phyloP scores from a whole-genome alignment of 495 filamentous ascomycete species.

The Xylaria nigripes region DNA sequence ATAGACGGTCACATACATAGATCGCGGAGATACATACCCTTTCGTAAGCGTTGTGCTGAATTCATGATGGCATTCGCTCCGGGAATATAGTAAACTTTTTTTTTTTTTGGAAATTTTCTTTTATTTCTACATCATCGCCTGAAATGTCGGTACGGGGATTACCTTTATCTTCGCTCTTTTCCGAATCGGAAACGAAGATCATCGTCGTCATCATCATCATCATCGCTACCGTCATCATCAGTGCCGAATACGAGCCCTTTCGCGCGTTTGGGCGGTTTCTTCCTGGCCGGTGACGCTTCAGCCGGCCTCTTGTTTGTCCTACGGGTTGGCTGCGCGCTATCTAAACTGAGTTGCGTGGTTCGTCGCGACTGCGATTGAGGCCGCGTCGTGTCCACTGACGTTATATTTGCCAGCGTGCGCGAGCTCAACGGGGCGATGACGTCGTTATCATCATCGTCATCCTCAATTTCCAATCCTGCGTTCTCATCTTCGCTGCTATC shows the following conservation, averaged over 20 bases:
- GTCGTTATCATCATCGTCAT: constrained; percentile 16
- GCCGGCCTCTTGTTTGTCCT: constrained; percentile 32
- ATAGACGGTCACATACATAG: not conserved
- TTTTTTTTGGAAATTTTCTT: not conserved
- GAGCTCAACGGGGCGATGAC: constrained; percentile 13
- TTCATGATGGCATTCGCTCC: not conserved
- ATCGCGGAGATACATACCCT: constrained; percentile 3
- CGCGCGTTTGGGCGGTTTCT: constrained; percentile 38
- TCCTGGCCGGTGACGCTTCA: constrained; percentile 25
- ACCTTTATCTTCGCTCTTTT: constrained; percentile 30
- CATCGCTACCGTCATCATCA: constrained; percentile 41
- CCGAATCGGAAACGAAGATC: constrained; percentile 53
- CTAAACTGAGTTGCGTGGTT: constrained; percentile 17
- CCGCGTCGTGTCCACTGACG: constrained; percentile 23
- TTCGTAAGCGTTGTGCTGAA: not conserved
- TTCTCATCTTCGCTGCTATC: constrained; percentile 38
- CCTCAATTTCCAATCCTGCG: constrained; percentile 7
- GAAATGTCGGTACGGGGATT: not conserved
- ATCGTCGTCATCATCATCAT: constrained; percentile 24
- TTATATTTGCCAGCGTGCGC: constrained; percentile 17
- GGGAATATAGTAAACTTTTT: not conserved
- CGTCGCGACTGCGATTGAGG: constrained; percentile 28
- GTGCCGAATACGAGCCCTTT: constrained; percentile 25
- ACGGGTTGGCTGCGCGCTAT: constrained; percentile 15
- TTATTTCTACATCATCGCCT: not conserved